Base-by-base conservation (phyloP, 495 filamentous ascomycete species). In the Cercophora newfieldiana region DNA sequence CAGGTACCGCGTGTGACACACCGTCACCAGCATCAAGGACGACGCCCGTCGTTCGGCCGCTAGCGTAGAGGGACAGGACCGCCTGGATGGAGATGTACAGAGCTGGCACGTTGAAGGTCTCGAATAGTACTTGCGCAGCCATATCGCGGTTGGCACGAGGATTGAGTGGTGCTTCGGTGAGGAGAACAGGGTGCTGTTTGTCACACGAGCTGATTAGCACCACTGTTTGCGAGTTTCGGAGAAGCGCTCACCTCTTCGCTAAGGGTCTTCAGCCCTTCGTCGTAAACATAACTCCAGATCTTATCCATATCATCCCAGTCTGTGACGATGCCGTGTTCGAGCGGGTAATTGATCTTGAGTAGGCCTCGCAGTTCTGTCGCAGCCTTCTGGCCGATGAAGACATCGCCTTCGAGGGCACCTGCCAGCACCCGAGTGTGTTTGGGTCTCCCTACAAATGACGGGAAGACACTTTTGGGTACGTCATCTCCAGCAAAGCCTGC, bases 301-400 rank as follows among this genome's bases (percentile, higher is more conserved):
- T 91, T 90, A 81, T 98, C 95, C 95, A 99, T 99, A 74, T 99
- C 95, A 72, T 98, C 95, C 95, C 95, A 99, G 79, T 99, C 94
- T 66, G 95, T 99, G 54, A 99, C 95, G 68, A 98, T 95, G 72
- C 95, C 95, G 77, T 99, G 95, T 77, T 97, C 96, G 63, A 99
- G 83, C 49, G 95, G 95, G 73, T 98, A 98, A 58, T 88, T 86
- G 72, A 99, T 93, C 82, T 97, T 98, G 69, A 99, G 82, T 66
- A 99, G 83, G 18, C 95, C 95, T 75, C 95, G 88, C 72, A 97
- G 85, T 70, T 97, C 94, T 72, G 96, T 92, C 33, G 86, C 86
- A 59, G 94, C 94, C 73, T 91, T 88, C 68, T 92, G 89, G 44
- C 95, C 95, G 76, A 99, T 97, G 79, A 99, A 99, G 50, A 96